A percentile compares a stretch with the other conserved stretches of the same genome.
phyloP scores from a whole-genome alignment of 495 filamentous ascomycete species.

The Amorphotheca resinae region DNA sequence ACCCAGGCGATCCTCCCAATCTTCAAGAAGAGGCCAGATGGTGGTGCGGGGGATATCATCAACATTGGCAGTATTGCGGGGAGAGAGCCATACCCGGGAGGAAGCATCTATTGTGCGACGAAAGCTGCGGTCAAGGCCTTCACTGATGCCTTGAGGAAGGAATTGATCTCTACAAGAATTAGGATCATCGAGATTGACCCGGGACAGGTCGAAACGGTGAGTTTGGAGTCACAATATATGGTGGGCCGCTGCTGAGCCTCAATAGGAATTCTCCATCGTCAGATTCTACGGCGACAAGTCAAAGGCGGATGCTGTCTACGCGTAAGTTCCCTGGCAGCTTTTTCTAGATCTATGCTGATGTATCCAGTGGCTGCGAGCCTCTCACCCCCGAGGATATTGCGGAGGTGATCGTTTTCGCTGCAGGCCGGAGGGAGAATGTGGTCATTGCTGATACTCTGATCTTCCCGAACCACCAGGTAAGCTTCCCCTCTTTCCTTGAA shows the following conservation, averaged over 20 bases:
- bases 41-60: slow-evolving; percentile 85
- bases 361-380: slow-evolving; percentile 67
- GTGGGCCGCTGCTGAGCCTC: slow-evolving; percentile 9
- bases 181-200: slow-evolving; percentile 88
- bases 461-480: slow-evolving; percentile 85
- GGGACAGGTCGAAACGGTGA: slow-evolving; percentile 88
- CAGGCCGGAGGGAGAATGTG: slow-evolving; percentile 82
- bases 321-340: slow-evolving; percentile 41
- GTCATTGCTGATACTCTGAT: slow-evolving; percentile 86
- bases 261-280: slow-evolving; percentile 82
- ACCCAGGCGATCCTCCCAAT: slow-evolving; percentile 82
- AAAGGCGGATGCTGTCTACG: slow-evolving; percentile 94
- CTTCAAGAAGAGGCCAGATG: slow-evolving; percentile 67
- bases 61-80: slow-evolving; percentile 95
- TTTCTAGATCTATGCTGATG: slow-evolving; percentile 13
- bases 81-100: slow-evolving; percentile 78
- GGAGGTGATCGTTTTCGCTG: slow-evolving; percentile 85
- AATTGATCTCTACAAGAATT: slow-evolving; percentile 78
- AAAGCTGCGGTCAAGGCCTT: slow-evolving; percentile 89
- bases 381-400: slow-evolving; percentile 91
- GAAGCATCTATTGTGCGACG: slow-evolving; percentile 91
- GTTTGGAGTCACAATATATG: slow-evolving; percentile 14
- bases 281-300: slow-evolving; percentile 84
- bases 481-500: slow-evolving; percentile 7
- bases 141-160: slow-evolving; percentile 78